Evolutionary conservation across 1,284 basidiomycete species (phyloP), one percentile per base, ranked within the genome.

Genomic region (Pseudozyma sp.): DNA sequence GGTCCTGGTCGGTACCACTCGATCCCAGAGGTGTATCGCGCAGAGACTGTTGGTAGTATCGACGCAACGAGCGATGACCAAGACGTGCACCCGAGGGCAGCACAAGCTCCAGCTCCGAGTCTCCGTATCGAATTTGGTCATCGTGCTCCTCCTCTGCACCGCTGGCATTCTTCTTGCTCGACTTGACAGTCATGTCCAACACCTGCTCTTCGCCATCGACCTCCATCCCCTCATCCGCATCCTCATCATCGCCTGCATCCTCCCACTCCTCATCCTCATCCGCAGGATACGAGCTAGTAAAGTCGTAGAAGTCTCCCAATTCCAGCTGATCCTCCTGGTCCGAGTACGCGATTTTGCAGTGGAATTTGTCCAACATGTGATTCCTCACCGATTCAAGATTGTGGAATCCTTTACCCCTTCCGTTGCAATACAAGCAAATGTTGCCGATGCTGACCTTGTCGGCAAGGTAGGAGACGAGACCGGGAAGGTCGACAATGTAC

Each of bases 271-370:
- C 74, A 67, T 84, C 53, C 66, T 84, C 85, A 39, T 72, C 77
- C 77, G 51, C 84, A 0, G 91, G 91, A 81, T 95, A 95, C 17
- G 91, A 93, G 2, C 88, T 86, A 0, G 90, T 88, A 84, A 96
- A 99, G 85, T 97, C 94, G 86, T 98, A 99, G 84, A 89, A 98
- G 78, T 98, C 96, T 0, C 94, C 92, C 7, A 97, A 79, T 81
- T 97, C 94, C 48, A 96, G 88, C 49, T 90, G 88, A 79, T 98
- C 94, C 45, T 88, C 85, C 76, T 92, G 90, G 1, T 88, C 87
- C 57, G 94, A 92, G 84, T 97, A 99, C 0, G 93, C 92, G 67
- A 99, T 90, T 86, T 97, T 97, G 89, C 95, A 97, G 81, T 99
- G 97, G 44, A 63, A 77, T 68, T 84, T 84, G 69, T 84, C 81